A percentile compares a stretch with the other conserved stretches of the same genome.
Evolutionary conservation across 2,329 filamentous ascomycete species (phyloP).

Genomic region (Claviceps arundinis): DNA sequence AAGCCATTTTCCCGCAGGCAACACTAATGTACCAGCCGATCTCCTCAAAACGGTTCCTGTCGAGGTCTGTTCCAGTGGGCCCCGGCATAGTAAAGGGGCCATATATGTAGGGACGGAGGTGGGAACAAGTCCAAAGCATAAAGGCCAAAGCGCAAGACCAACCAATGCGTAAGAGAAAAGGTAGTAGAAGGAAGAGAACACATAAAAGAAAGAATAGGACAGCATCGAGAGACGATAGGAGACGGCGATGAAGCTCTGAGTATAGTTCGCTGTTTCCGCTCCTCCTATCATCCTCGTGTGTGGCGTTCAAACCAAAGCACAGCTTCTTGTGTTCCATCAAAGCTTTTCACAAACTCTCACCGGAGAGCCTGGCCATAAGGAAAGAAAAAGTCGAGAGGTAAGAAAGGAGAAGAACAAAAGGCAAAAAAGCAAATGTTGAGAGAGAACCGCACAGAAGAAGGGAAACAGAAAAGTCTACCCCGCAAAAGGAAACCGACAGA

Average conservation of each 20-base stretch:
- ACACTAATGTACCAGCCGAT: background rate
- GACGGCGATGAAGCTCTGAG: constrained; percentile 14
- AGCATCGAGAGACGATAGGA: constrained; percentile 7
- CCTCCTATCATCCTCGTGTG: background rate
- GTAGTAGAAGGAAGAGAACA: constrained; percentile 4
- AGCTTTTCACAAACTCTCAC: constrained; percentile 13
- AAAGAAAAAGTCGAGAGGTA: constrained; percentile 1
- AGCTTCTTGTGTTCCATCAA: constrained; percentile 15
- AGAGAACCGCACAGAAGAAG: too few species aligned
- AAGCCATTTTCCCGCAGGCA: background rate
- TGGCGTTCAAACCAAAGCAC: constrained; percentile 10
- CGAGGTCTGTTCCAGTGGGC: background rate
- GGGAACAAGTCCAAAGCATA: background rate
- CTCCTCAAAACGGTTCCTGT: background rate
- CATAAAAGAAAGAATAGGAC: constrained; percentile 3
- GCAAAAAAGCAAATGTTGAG: too few species aligned
- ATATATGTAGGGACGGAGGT: too few species aligned
- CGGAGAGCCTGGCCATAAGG: constrained; percentile 19
- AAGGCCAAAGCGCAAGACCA: background rate
- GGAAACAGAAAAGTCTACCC: too few species aligned
- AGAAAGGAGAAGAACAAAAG: constrained; percentile 4
- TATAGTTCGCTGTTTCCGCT: background rate
- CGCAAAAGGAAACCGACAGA: too few species aligned
- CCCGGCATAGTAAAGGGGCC: too few species aligned
- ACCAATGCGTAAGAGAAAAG: background rate